These are phyloP conservation scores for Penicillium griseofulvum DNA, from an alignment of 2,329 filamentous ascomycete genomes.

Conservation along the genomic window DNA sequence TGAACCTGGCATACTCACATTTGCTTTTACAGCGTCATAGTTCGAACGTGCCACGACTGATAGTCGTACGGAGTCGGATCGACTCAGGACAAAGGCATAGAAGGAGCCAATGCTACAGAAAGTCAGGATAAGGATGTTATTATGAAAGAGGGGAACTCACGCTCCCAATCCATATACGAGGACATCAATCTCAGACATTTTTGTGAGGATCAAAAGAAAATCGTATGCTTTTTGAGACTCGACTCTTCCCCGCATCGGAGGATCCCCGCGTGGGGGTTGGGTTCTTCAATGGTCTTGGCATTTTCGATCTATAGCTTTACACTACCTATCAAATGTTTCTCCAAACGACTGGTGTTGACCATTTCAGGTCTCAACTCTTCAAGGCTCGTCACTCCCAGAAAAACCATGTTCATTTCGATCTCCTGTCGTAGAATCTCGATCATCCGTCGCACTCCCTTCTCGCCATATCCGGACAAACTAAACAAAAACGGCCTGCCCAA, in stretches of 20 bases:
- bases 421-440: conserved; percentile 34
- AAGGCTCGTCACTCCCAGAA: conserved; percentile 30
- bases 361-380: conserved; percentile 29
- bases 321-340: conserved; percentile 31
- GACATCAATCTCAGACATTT: conserved; percentile 40
- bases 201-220: neutral
- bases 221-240: neutral
- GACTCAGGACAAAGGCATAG: conserved; percentile 55
- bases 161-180: conserved; percentile 56
- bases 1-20: conserved; percentile 27
- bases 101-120: conserved; percentile 54
- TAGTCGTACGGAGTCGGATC: conserved; percentile 40
- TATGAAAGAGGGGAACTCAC: conserved; percentile 37
- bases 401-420: conserved; percentile 37
- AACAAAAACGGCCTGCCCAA: conserved; percentile 62
- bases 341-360: conserved; percentile 33
- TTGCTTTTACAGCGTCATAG: conserved; percentile 42
- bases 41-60: conserved; percentile 49
- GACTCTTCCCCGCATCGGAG: conserved; percentile 4
- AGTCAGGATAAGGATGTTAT: neutral
- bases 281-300: neutral
- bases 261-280: conserved; percentile 3
- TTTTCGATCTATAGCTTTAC: conserved; percentile 26
- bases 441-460: conserved; percentile 52
- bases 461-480: conserved; percentile 58